Conservation (phyloP, 495 filamentous ascomycete genomes). For the Venustampulla echinocandica region DNA sequence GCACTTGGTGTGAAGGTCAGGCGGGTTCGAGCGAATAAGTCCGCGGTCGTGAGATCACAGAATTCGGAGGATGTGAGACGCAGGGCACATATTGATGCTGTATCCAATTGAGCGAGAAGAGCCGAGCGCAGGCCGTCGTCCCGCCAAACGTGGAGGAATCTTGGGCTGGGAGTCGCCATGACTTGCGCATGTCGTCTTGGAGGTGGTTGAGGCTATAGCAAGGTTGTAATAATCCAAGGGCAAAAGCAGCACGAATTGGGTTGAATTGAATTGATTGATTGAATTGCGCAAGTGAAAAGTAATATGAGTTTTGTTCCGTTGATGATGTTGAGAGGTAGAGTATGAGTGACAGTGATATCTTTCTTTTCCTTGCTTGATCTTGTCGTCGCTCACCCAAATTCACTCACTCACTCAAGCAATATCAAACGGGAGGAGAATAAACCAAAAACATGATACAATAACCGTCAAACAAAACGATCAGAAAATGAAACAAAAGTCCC, state of each 20-base stretch:
- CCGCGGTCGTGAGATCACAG: slow-evolving; percentile 42
- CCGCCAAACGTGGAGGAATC: slow-evolving; percentile 40
- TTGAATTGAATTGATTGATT: too few species aligned
- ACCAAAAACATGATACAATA: too few species aligned
- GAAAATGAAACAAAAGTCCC: too few species aligned
- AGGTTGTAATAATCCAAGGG: background rate
- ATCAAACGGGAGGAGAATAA: too few species aligned
- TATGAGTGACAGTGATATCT: too few species aligned
- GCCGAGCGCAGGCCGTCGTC: slow-evolving; percentile 37
- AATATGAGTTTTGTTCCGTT: background rate
- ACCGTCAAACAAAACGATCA: background rate
- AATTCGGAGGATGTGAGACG: slow-evolving; percentile 40
- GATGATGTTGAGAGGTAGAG: too few species aligned
- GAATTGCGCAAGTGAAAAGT: background rate
- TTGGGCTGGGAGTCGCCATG: slow-evolving; percentile 22
- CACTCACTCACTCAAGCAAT: too few species aligned
- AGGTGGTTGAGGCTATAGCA: background rate
- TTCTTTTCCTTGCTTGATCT: too few species aligned
- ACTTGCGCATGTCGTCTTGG: slow-evolving; percentile 21
- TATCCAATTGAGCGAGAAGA: slow-evolving; percentile 42
- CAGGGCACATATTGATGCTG: slow-evolving; percentile 40
- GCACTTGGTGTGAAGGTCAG: slow-evolving; percentile 60
- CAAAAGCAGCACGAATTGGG: too few species aligned
- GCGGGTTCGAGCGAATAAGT: slow-evolving; percentile 44
- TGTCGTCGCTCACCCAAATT: too few species aligned